Evolutionary conservation across 1,284 basidiomycete species (phyloP), one percentile per base, ranked within the genome.

Genomic region (Ceratobasidium sp.): DNA sequence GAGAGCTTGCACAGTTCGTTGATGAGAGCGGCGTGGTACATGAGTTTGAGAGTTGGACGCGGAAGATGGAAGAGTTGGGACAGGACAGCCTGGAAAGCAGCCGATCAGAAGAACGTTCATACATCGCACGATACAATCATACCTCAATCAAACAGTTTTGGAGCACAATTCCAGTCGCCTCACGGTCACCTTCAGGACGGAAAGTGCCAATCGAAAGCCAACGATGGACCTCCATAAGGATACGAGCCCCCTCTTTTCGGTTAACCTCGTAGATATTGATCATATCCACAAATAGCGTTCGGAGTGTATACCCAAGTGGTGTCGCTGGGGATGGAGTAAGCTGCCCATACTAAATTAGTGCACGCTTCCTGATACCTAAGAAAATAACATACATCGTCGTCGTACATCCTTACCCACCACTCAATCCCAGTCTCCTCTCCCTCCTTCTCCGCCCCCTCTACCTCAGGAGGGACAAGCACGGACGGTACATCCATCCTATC

Each of bases 231-330:
- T 96, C 92, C 47, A 98, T 86, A 1, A 99, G 85, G 13, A 98
- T 82, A 13, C 92, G 86, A 1, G 97, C 95, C 77, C 92, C 94
- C 78, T 99, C 97, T 81, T 98, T 98, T 69, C 97, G 89, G 81
- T 99, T 99, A 58, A 98, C 89, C 81, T 99, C 97, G 80, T 94
- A 99, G 35, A 98, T 91, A 77, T 95, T 90, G 69, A 98, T 83
- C 57, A 93, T 88, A 79, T 98, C 96, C n/a, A 89, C 82, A 9
- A 98, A 80, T 30, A 91, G 85, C 9, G 90, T 87, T 28, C 92
- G 91, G 18, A 98, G 86, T 32, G 91, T 86, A 80, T 96, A 96
- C 1, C 95, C 94, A 8, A 87, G 83, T 0, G 92, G 87, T 0
- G 89, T 91, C 57, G 85, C 85, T 2, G 91, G 87, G 67, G 91